Percentiles rank a stretch among this genome's conserved stretches.
Conservation (phyloP, 495 filamentous ascomycete species). For the Podospora australis region DNA sequence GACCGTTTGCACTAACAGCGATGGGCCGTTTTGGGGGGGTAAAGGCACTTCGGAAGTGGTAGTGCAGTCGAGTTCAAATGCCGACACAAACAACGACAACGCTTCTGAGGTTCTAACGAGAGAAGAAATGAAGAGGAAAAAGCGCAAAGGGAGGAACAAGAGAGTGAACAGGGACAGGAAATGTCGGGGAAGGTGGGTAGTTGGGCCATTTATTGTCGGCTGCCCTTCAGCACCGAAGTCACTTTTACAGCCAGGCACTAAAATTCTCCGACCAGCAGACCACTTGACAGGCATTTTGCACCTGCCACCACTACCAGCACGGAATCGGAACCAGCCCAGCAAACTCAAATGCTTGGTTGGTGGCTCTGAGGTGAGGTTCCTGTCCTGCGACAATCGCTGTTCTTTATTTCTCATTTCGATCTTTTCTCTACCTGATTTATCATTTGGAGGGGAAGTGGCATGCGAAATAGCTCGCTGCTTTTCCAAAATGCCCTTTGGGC, state of each 20-base stretch:
- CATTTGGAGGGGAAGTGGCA: too few relatives aligned
- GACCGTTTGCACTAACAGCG: slow-evolving; percentile 21
- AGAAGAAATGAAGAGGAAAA: slow-evolving; percentile 14
- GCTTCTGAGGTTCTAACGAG: slow-evolving; percentile 8
- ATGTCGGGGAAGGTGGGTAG: slow-evolving; percentile 34
- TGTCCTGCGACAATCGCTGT: too few relatives aligned
- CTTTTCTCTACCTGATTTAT: too few relatives aligned
- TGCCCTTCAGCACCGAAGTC: slow-evolving; percentile 30
- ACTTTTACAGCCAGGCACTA: slow-evolving; percentile 33
- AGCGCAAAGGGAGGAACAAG: slow-evolving; percentile 19
- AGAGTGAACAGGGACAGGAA: slow-evolving; percentile 26
- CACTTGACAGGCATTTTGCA: slow-evolving; percentile 22
- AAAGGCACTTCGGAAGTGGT: slow-evolving; percentile 19
- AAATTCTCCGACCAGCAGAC: slow-evolving; percentile 26
- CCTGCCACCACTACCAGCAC: slow-evolving; percentile 14
- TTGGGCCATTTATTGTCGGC: slow-evolving; percentile 36
- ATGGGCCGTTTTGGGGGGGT: slow-evolving; percentile 12
- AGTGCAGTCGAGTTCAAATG: slow-evolving; percentile 1
- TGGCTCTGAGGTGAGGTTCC: too few relatives aligned
- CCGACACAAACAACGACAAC: slow-evolving; percentile 19
- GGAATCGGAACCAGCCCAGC: slow-evolving; percentile 18
- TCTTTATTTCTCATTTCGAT: too few relatives aligned
- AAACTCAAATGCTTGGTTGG: slow-evolving; percentile 14
- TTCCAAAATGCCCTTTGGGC: too few relatives aligned
- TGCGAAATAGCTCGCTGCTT: too few relatives aligned